phyloP scores from a whole-genome alignment of 1,139 yeast genomes.

The Diutina ranongensis region DNA sequence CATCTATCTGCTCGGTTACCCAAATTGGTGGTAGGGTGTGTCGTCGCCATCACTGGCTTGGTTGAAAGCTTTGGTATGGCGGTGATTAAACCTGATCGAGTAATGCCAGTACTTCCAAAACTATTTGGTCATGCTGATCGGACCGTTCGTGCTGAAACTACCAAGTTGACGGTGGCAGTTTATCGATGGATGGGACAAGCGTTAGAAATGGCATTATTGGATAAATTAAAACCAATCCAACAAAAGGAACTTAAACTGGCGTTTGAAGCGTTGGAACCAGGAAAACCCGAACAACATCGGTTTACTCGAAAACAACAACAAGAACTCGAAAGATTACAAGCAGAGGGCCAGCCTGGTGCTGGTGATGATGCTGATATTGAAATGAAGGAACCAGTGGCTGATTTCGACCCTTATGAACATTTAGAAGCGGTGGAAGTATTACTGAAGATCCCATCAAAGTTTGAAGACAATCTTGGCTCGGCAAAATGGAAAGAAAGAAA shows the following conservation, averaged over 20 bases:
- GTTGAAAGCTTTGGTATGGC: slow-evolving; percentile 62
- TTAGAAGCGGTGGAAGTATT: slow-evolving; percentile 46
- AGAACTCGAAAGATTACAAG: slow-evolving; percentile 12
- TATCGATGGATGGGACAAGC: slow-evolving; percentile 69
- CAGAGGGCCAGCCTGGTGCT: slow-evolving; percentile 7
- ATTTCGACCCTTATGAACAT: slow-evolving; percentile 19
- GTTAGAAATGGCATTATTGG: slow-evolving; percentile 47
- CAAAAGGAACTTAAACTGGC: slow-evolving; percentile 70
- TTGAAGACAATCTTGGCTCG: slow-evolving; percentile 43
- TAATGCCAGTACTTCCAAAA: slow-evolving; percentile 51
- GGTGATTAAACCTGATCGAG: slow-evolving; percentile 43
- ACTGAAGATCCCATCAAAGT: slow-evolving; percentile 52
- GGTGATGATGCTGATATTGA: slow-evolving; percentile 23
- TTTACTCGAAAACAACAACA: slow-evolving; percentile 39
- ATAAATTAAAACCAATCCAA: slow-evolving; percentile 80
- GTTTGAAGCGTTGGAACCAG: slow-evolving; percentile 40
- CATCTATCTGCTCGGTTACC: slow-evolving; percentile 57
- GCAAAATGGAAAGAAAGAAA: slow-evolving; percentile 88
- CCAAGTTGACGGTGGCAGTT: slow-evolving; percentile 55
- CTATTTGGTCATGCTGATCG: slow-evolving; percentile 81
- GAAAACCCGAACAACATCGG: slow-evolving; percentile 43
- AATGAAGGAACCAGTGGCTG: slow-evolving; percentile 23
- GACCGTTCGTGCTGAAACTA: slow-evolving; percentile 74
- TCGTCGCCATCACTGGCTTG: slow-evolving; percentile 43
- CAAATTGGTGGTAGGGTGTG: slow-evolving; percentile 64